Base-by-base conservation (phyloP, 352 stramenopile species). In the Pythium vanterpoolii region DNA sequence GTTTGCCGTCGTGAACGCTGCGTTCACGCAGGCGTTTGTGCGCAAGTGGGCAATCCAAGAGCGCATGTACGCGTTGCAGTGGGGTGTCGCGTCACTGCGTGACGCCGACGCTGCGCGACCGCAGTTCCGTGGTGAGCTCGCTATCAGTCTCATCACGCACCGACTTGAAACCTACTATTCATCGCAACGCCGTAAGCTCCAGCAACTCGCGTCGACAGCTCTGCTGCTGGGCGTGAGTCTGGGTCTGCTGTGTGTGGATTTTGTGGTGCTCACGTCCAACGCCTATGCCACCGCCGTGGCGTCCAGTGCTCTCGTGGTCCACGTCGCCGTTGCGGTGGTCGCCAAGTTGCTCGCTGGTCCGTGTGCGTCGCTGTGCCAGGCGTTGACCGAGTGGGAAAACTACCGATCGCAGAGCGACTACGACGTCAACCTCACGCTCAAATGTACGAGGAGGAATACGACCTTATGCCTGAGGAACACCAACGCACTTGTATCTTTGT, bases 381-480 rank as follows among this genome's bases (percentile, higher is more conserved):
- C 45, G 19, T 57, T 90, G 36, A 89, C 74, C 39, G 70, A 87
- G 40, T 90, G 78, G 77, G 81, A 91, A 48, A 91, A 93, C 56
- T 77, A 90, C 64, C 75, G 73, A 28, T 73, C 80, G n/a, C 79
- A 86, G 57, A 53, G 70, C 10, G 68, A 87, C 33, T 83, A 87
- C 56, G 79, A 91, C 58, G 58, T 76, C n/a, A 81, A 77, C 46
- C 72, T 91, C 46, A 89, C 79, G 28, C 82, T 93, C 58, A 91
- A 91, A 62, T 90, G 77, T 87, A 65, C 54, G 73, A 73, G 7
- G 28, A 4, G 11, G 33, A 14, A 13, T 9, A 21, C 3, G 34
- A 5, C 14, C 34, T 11, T 18, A 16, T 42, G 34, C 6, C 11
- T 13, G 31, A 13, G 31, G 11, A 11, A 36, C 6, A 36, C 31